Evolutionary conservation across 768 basidiomycete genomes (phyloP).

Genomic region (Cantharellus anzutake): DNA sequence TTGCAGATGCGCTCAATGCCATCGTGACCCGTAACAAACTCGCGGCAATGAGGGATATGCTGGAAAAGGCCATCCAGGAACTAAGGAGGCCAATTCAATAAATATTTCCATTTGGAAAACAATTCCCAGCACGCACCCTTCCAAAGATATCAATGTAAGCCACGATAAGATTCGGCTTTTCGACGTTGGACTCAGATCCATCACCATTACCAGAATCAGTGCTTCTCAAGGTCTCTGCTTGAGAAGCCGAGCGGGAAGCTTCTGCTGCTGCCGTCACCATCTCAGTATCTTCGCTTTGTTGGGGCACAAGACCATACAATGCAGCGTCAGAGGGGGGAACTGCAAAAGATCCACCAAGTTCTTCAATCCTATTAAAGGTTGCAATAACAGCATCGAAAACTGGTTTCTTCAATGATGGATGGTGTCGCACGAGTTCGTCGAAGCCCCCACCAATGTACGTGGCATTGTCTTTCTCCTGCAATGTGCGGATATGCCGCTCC

Average conservation of each 20-base stretch:
- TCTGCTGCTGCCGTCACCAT: background rate
- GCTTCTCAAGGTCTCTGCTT: slow-evolving; percentile 8
- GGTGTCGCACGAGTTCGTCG: slow-evolving; percentile 92
- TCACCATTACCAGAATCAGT: slow-evolving; percentile 5
- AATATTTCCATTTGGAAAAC: background rate
- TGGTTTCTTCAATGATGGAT: slow-evolving; percentile 63
- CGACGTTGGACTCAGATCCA: slow-evolving; percentile 10
- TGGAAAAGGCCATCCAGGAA: slow-evolving; percentile 92
- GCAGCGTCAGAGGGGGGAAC: slow-evolving; percentile 39
- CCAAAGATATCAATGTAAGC: slow-evolving; percentile 19
- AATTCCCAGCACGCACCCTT: background rate
- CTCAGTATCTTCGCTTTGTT: background rate
- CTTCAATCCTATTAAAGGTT: slow-evolving; percentile 54
- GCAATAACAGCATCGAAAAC: slow-evolving; percentile 63
- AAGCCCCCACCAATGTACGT: slow-evolving; percentile 74
- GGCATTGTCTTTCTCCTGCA: slow-evolving; percentile 87
- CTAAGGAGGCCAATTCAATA: slow-evolving; percentile 22
- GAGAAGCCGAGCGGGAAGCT: slow-evolving; percentile 4
- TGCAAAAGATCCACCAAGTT: slow-evolving; percentile 40
- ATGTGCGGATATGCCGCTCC: slow-evolving; percentile 58
- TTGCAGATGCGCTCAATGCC: slow-evolving; percentile 56
- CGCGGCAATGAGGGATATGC: slow-evolving; percentile 72
- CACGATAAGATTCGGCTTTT: slow-evolving; percentile 9
- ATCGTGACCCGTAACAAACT: slow-evolving; percentile 62
- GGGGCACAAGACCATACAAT: slow-evolving; percentile 36